These are phyloP conservation scores for Trichoderma erinaceum DNA, from an alignment of 495 filamentous ascomycete genomes.

Conservation along the genomic window DNA sequence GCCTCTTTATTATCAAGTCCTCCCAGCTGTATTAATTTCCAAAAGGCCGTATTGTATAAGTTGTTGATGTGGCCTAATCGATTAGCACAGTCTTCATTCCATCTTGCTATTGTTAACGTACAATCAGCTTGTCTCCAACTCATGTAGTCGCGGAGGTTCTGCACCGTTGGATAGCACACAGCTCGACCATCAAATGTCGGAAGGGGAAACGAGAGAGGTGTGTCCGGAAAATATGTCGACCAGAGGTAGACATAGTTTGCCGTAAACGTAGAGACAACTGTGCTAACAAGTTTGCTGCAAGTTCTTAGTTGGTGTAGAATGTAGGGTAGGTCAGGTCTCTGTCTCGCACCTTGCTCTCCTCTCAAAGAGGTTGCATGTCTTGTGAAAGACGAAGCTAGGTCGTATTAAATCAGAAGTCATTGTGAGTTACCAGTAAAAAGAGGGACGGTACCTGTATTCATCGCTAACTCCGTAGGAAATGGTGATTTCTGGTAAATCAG, in stretches of 20 bases:
- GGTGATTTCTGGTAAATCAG: conserved; percentile 74
- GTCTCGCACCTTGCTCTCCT: conserved; percentile 65
- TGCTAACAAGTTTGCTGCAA: conserved; percentile 77
- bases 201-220: conserved; percentile 61
- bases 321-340: conserved; percentile 6
- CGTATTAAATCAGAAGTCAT: background rate
- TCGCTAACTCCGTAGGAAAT: conserved; percentile 92
- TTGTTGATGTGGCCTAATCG: conserved; percentile 88
- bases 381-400: conserved; percentile 79
- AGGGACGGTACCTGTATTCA: conserved; percentile 69
- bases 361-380: conserved; percentile 74
- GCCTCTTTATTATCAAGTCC: conserved; percentile 69
- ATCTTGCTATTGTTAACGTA: conserved; percentile 34
- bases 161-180: conserved; percentile 73
- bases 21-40: conserved; percentile 74
- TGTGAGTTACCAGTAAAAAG: background rate
- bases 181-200: conserved; percentile 90
- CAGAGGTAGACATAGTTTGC: conserved; percentile 81
- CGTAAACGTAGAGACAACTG: conserved; percentile 89
- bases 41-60: conserved; percentile 95
- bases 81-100: background rate
- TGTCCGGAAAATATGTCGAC: conserved; percentile 65
- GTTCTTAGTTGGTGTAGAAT: conserved; percentile 13
- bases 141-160: conserved; percentile 87
- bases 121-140: conserved; percentile 97